Evolutionary conservation across 805 yeast species (phyloP), one percentile per base, ranked within the genome.

Genomic region (Aciculoconidium aculeatum): DNA sequence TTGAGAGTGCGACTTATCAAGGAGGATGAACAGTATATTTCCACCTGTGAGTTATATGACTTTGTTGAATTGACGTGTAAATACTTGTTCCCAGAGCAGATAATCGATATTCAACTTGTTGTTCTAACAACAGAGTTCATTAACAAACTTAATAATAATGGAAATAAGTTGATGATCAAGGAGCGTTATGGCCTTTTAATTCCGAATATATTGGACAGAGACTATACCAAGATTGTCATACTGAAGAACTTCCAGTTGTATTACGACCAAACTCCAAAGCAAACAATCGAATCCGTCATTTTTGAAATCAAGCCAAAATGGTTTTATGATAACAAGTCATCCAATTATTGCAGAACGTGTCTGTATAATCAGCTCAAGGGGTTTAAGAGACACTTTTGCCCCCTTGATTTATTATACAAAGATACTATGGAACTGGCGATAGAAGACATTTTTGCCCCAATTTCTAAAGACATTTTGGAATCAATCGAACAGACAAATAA

Each of bases 271-370:
- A 9, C 25, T 17, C 23, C 30, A 7, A n/a, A 23, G n/a, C n/a
- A 19, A 9, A 9, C 25, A 4, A 28, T 39, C 21, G 30, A 28
- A 14, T 35, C 39, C 19, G 41, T 39, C 1, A 53, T 61, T 2
- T 44, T 71, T 9, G 79, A 76, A 39, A 57, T 75, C 40, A 76
- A 76, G 44, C 83, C 83, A 1, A 76, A 76, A 47, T 76, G 82
- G 82, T 55, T 77, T 9, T 45, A 56, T 17, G 70, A 62, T 38
- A 66, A 72, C 21, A 58, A 55, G 10, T 45, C 45, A 20, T 63
- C 72, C 3, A 37, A 49, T 26, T 59, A 64, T 15, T 76, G 83
- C 41, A 52, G 83, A 5, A 76, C 79, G 3, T 76, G 83, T 42
- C 78, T 78, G 33, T 53, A 73, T 22, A 59, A 63, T 33, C 55